A percentile compares a stretch with the other conserved stretches of the same genome.
Evolutionary conservation across 441 rosid genomes (phyloP).

Genomic region (Bocquillonia castaneifolia): DNA sequence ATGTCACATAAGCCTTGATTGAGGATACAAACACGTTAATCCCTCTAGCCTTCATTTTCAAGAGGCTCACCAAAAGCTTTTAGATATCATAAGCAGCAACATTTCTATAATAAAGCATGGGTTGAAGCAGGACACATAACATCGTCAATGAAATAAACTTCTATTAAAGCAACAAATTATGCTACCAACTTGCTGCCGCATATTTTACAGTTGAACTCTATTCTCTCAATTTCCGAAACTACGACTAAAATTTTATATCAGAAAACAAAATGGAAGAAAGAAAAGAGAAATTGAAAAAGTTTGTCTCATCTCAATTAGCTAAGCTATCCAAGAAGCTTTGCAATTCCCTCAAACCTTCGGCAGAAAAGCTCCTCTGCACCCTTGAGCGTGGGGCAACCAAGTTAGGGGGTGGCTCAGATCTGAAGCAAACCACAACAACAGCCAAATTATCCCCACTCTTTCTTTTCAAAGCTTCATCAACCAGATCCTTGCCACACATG

Average conservation of each 20-base stretch:
- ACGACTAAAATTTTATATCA: slow-evolving; percentile 2
- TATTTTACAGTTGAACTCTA: slow-evolving; percentile 55
- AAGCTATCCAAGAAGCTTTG: slow-evolving; percentile 64
- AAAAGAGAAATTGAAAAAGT: slow-evolving; percentile 7
- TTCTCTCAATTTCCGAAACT: slow-evolving; percentile 27
- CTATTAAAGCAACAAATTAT: slow-evolving; percentile 20
- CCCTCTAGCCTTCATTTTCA: no score
- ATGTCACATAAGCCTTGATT: no score
- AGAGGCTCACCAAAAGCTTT: no score
- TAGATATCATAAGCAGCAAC: no score
- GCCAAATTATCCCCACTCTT: slow-evolving; percentile 76
- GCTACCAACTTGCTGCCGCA: slow-evolving; percentile 32
- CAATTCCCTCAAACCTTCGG: slow-evolving; percentile 57
- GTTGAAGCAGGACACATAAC: no score
- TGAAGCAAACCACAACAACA: slow-evolving; percentile 74
- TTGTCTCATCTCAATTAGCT: slow-evolving; percentile 33
- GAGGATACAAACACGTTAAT: no score
- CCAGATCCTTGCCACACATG: slow-evolving; percentile 64
- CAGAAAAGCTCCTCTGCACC: slow-evolving; percentile 71
- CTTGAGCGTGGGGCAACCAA: slow-evolving; percentile 62
- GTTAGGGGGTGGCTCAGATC: slow-evolving; percentile 56
- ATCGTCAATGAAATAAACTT: slow-evolving; percentile 6
- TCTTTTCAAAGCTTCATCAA: slow-evolving; percentile 80
- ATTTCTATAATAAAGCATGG: no score
- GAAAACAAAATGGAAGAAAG: background rate